These are phyloP conservation scores for Pseudopithomyces maydicus DNA, from an alignment of 2,329 filamentous ascomycete species.

Conservation along the genomic window DNA sequence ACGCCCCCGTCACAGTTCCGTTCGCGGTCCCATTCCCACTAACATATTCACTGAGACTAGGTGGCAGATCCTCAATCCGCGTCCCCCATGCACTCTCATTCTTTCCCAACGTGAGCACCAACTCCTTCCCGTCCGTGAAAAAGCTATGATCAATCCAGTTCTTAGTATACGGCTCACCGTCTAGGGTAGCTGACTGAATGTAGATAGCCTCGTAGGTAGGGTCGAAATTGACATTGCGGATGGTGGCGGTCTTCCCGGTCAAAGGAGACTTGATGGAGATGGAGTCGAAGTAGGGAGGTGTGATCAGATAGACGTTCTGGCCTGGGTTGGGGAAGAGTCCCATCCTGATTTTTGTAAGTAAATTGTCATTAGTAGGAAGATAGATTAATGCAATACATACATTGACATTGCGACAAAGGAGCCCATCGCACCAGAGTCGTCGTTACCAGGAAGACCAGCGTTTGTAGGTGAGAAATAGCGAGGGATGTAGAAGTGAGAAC, in stretches of 20 bases:
- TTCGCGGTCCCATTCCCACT: constrained; percentile 19
- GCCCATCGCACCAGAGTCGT: constrained; percentile 50
- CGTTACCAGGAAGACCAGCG: constrained; percentile 49
- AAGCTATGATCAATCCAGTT: constrained; percentile 51
- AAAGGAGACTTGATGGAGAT: constrained; percentile 44
- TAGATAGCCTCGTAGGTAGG: constrained; percentile 45
- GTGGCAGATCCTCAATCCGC: constrained; percentile 47
- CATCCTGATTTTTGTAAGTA: constrained; percentile 39
- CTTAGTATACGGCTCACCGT: constrained; percentile 47
- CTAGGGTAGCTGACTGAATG: constrained; percentile 49
- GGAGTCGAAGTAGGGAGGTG: constrained; percentile 49
- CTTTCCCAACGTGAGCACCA: constrained; percentile 47
- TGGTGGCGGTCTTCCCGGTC: constrained; percentile 45
- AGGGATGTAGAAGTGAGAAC: constrained; percentile 51
- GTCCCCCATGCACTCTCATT: constrained; percentile 52
- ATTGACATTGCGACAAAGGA: constrained; percentile 50
- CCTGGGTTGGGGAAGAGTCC: constrained; percentile 51
- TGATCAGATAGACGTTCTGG: constrained; percentile 52
- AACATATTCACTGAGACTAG: constrained; percentile 38
- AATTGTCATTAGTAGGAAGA: constrained; percentile 40
- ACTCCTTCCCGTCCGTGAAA: constrained; percentile 48
- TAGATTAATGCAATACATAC: constrained; percentile 44
- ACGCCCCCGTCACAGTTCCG: constrained; percentile 2
- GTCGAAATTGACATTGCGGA: constrained; percentile 48
- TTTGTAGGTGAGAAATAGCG: constrained; percentile 44